Conservation (phyloP, 2,329 filamentous ascomycete genomes). For the Stylonectria norvegica region DNA sequence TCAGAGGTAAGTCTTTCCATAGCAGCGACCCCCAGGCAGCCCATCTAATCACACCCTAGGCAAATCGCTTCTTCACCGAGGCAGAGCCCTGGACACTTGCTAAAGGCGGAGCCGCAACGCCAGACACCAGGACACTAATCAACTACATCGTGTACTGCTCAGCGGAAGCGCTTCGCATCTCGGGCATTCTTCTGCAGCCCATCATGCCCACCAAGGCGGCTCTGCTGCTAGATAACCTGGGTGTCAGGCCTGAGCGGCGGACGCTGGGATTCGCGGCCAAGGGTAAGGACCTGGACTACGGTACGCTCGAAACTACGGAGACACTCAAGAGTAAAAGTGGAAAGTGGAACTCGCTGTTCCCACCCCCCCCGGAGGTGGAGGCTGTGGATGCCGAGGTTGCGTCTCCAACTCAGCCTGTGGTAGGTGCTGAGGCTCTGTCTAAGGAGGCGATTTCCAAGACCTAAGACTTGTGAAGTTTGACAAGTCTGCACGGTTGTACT, state of each 20-base stretch:
- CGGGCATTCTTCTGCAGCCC: slow-evolving; percentile 82
- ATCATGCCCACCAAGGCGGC: slow-evolving; percentile 80
- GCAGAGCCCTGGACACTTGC: slow-evolving; percentile 65
- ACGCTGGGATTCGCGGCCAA: slow-evolving; percentile 59
- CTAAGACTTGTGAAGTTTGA: too few relatives aligned
- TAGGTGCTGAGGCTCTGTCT: too few relatives aligned
- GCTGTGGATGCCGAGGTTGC: too few relatives aligned
- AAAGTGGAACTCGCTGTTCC: too few relatives aligned
- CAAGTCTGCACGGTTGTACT: too few relatives aligned
- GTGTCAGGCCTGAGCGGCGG: slow-evolving; percentile 62
- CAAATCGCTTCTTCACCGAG: slow-evolving; percentile 51
- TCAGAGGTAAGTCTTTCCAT: too few relatives aligned
- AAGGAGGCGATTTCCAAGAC: too few relatives aligned
- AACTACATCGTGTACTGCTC: slow-evolving; percentile 64
- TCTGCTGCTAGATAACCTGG: slow-evolving; percentile 71
- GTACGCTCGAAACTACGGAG: too few relatives aligned
- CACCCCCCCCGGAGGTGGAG: too few relatives aligned
- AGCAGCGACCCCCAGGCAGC: too few relatives aligned
- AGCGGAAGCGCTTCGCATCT: slow-evolving; percentile 74
- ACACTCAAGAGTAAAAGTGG: too few relatives aligned
- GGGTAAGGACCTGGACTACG: slow-evolving; percentile 68
- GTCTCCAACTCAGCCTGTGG: too few relatives aligned
- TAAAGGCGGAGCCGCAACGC: slow-evolving; percentile 33
- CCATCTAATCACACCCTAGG: slow-evolving; percentile 26
- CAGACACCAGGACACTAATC: slow-evolving; percentile 40